Percentiles rank a stretch among this genome's conserved stretches.
Evolutionary conservation across 73 alveolate species (phyloP).

Genomic region (Durusdinium trenchii): DNA sequence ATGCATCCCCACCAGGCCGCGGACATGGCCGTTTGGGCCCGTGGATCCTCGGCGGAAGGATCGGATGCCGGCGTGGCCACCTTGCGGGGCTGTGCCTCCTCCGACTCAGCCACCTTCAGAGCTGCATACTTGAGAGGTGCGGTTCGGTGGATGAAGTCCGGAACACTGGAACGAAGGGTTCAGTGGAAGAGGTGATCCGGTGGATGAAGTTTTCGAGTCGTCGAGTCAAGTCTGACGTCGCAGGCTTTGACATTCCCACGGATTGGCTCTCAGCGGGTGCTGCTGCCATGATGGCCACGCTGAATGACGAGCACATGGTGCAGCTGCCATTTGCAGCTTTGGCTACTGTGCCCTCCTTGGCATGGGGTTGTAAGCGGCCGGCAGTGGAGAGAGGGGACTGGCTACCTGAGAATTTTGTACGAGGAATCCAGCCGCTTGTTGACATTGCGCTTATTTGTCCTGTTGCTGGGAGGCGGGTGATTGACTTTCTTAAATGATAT

Average conservation of each 20-base stretch:
- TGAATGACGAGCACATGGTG: slow-evolving; percentile 5
- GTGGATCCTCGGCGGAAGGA: slow-evolving; percentile 41
- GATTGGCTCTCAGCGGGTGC: slow-evolving; percentile 30
- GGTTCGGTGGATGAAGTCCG: background rate
- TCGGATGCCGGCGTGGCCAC: background rate
- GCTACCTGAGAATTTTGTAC: background rate
- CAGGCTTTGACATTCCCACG: slow-evolving; percentile 12
- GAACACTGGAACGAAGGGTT: no score
- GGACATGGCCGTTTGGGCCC: slow-evolving; percentile 17
- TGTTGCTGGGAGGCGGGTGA: slow-evolving; percentile 61
- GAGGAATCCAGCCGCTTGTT: slow-evolving; percentile 81
- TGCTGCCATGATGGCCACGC: background rate
- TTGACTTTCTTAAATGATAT: background rate
- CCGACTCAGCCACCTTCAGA: background rate
- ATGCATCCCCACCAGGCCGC: background rate
- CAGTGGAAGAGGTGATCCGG: background rate
- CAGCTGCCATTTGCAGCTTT: slow-evolving; percentile 39
- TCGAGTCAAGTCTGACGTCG: background rate
- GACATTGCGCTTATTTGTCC: slow-evolving; percentile 70
- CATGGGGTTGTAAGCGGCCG: background rate
- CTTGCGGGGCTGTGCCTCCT: background rate
- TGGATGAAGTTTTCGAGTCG: no score
- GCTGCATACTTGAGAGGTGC: slow-evolving; percentile 26
- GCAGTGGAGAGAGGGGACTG: no score
- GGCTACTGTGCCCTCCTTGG: background rate